Evolutionary conservation across 192 early-diverging fungal genomes (phyloP), one percentile per base, ranked within the genome.

Genomic region (Neocallimastix lanati): DNA sequence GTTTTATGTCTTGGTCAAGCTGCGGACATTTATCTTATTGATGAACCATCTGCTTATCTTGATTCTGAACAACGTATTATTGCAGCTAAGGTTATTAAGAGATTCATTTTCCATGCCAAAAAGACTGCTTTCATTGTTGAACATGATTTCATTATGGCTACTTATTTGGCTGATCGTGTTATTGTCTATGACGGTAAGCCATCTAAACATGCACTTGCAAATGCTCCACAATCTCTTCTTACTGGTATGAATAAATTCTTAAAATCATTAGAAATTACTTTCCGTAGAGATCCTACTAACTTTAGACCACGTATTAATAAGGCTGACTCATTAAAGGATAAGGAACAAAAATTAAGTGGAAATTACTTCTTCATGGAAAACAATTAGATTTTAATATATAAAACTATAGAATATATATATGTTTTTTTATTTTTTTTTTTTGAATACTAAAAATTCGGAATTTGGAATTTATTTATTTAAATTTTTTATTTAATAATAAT

Each of bases 31-130:
- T 97, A 98, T 83, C 87, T 97, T 76, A 96, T 98, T 80, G 97
- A 97, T 85, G 97, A 98, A 87, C 96, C 97, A 76, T 96, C 94
- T 36, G 97, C 97, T 21, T 98, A 97, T 85, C 87, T 98, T 77
- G 97, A 98, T 86, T 98, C 97, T 29, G 97, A 98, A 85, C 97
- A 98, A 88, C 94, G 97, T 93, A 96, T 98, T 87, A 93, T 96
- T 84, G 94, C 97, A 29, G 94, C 95, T 77, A 97, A 97, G 91
- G 97, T 97, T 81, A 98, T 98, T 89, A 98, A 98, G 89, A 92
- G 82, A 76, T 98, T 95, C 87, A 97, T 98, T 79, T 85, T 98
- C 82, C 94, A 97, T 88, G 89, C 92, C 81, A 95, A 97, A 86
- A 94, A 95, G 88, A 98, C 97, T 15, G 97, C 96, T 29, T 98